Conservation (phyloP, 371 early-diverging fungal genomes). For the Lichtheimia ramosa region DNA sequence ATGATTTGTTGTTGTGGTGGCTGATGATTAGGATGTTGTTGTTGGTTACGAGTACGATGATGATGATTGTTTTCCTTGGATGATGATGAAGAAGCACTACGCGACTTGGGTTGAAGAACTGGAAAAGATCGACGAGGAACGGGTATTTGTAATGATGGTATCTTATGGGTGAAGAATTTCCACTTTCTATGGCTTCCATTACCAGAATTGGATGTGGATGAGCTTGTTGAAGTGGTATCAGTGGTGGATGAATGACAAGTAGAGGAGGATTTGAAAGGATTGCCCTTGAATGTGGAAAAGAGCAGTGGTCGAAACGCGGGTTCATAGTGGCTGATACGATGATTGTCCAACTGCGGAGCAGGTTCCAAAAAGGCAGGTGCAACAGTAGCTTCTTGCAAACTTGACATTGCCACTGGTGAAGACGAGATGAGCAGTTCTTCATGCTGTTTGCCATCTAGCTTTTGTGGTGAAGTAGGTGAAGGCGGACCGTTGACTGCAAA, state of each 20-base stretch:
- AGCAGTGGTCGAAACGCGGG: constrained; percentile 16
- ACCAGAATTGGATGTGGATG: no score
- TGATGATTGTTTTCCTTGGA: not conserved
- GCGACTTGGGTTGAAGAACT: constrained; percentile 11
- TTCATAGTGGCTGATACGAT: constrained; percentile 14
- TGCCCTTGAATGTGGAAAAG: constrained; percentile 9
- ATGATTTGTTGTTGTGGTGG: not conserved
- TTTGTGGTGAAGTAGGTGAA: constrained; percentile 11
- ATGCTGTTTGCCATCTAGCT: constrained; percentile 2
- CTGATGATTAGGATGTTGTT: constrained; percentile 2
- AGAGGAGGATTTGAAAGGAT: constrained; percentile 1
- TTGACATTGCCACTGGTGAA: constrained; percentile 1
- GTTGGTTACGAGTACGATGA: not conserved
- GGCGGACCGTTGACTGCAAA: constrained; percentile 14
- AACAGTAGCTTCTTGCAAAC: not conserved
- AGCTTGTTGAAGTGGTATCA: no score
- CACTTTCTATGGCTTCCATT: not conserved
- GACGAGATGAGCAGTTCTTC: not conserved
- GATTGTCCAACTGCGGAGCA: constrained; percentile 19
- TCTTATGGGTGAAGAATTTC: constrained; percentile 7
- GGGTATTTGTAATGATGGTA: constrained; percentile 16
- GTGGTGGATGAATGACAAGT: not conserved
- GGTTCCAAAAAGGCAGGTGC: constrained; percentile 28
- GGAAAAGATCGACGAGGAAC: constrained; percentile 18
- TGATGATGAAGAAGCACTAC: not conserved